These are phyloP conservation scores for Monilinia fructicola DNA, from an alignment of 2,329 filamentous ascomycete genomes.

Conservation along the genomic window DNA sequence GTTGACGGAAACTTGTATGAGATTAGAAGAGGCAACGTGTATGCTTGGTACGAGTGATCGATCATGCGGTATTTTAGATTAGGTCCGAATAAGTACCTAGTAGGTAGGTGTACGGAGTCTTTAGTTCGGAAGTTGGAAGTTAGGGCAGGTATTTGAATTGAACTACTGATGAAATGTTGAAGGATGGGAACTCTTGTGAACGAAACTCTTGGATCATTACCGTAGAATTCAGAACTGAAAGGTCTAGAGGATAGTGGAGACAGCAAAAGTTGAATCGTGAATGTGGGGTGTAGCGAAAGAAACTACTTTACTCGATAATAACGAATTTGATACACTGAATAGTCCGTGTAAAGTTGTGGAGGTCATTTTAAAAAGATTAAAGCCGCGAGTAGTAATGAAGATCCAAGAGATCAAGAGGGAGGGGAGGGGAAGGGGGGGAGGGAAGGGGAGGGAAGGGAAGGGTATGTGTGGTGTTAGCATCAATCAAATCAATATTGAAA, in stretches of 20 bases:
- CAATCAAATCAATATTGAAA: constrained; percentile 2
- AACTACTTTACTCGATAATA: not conserved
- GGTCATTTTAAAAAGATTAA: constrained; percentile 17
- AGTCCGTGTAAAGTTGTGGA: constrained; percentile 7
- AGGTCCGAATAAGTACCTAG: too few species aligned
- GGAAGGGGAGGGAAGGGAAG: too few species aligned
- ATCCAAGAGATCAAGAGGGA: not conserved
- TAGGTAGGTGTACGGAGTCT: too few species aligned
- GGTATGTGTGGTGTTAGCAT: not conserved
- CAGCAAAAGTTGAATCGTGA: not conserved
- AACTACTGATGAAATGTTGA: not conserved
- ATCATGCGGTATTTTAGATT: not conserved
- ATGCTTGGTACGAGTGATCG: not conserved
- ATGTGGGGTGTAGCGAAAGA: constrained; percentile 8
- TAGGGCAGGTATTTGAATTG: constrained; percentile 2
- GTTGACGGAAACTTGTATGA: not conserved
- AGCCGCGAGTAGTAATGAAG: constrained; percentile 4
- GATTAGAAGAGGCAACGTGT: constrained; percentile 3
- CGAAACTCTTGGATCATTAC: too few species aligned
- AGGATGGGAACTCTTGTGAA: not conserved
- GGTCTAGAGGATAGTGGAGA: constrained; percentile 7
- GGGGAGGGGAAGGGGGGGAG: not conserved
- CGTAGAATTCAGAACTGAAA: too few species aligned
- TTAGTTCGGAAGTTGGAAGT: not conserved
- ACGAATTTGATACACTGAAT: constrained; percentile 8